These are phyloP conservation scores for Lipomyces chichibuensis DNA, from an alignment of 805 yeast genomes.

Conservation along the genomic window DNA sequence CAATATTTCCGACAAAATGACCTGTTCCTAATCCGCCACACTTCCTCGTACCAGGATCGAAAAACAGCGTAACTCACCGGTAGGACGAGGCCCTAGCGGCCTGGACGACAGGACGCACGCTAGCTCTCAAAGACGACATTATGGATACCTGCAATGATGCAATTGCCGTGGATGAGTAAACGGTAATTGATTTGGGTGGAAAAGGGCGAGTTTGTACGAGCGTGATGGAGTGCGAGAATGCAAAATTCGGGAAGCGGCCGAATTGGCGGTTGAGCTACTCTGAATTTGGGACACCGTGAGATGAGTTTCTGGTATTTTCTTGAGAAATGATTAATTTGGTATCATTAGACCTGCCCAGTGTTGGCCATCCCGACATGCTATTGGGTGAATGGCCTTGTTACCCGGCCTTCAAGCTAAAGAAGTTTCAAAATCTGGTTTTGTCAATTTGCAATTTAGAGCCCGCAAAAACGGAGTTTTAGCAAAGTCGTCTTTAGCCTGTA, in stretches of 20 bases:
- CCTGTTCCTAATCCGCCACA: not conserved
- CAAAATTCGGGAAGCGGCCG: not conserved
- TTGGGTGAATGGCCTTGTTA: constrained; percentile 3
- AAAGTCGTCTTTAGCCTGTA: not conserved
- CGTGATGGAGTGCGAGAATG: not conserved
- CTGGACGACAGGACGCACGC: constrained; percentile 38
- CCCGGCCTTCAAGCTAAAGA: not conserved
- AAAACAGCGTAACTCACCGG: constrained; percentile 35
- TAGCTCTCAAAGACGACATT: constrained; percentile 41
- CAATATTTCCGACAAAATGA: not conserved
- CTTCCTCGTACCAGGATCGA: not conserved
- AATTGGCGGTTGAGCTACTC: not conserved
- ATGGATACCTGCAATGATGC: constrained; percentile 4
- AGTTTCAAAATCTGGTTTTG: not conserved
- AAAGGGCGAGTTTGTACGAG: constrained; percentile 8
- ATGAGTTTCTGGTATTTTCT: not conserved
- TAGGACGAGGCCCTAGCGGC: constrained; percentile 38
- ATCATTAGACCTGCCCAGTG: not conserved
- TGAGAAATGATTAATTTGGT: not conserved
- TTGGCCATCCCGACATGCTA: constrained; percentile 12
- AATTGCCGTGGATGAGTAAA: not conserved
- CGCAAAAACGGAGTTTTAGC: too few relatives aligned
- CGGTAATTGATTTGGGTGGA: constrained; percentile 10
- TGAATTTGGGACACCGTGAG: not conserved
- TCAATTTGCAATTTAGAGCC: not conserved